phyloP scores from a whole-genome alignment of 1,139 yeast species.

The Geotrichum fermentans region DNA sequence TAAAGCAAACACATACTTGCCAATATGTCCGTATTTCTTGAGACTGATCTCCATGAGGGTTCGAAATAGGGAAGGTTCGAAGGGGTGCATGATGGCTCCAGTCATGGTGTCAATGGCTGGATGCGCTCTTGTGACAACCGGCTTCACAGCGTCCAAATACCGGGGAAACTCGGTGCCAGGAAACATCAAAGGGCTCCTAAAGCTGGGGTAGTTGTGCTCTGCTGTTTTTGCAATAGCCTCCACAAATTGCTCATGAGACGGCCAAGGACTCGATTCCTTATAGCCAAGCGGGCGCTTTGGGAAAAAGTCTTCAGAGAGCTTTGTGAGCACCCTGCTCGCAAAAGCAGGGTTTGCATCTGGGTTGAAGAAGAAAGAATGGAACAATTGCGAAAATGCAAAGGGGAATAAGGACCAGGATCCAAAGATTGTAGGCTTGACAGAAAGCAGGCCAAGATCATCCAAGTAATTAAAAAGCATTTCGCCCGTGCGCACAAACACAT shows the following conservation, averaged over 20 bases:
- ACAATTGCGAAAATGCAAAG: slow-evolving; percentile 40
- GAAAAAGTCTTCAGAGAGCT: slow-evolving; percentile 34
- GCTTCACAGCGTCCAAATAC: slow-evolving; percentile 30
- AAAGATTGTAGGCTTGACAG: slow-evolving; percentile 35
- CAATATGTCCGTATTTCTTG: slow-evolving; percentile 30
- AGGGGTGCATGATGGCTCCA: slow-evolving; percentile 40
- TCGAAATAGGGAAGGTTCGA: slow-evolving; percentile 32
- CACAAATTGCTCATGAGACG: slow-evolving; percentile 34
- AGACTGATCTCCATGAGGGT: slow-evolving; percentile 31
- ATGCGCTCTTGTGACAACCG: slow-evolving; percentile 37
- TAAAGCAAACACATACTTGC: slow-evolving; percentile 34
- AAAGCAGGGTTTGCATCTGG: slow-evolving; percentile 37
- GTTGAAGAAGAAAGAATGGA: slow-evolving; percentile 37
- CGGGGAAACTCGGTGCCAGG: slow-evolving; percentile 29
- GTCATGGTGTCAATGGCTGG: slow-evolving; percentile 38
- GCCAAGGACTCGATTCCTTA: slow-evolving; percentile 34
- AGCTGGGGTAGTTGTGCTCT: slow-evolving; percentile 35
- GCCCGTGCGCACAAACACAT: slow-evolving; percentile 35
- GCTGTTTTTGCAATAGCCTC: slow-evolving; percentile 35
- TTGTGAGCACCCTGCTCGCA: slow-evolving; percentile 33
- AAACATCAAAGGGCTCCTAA: slow-evolving; percentile 37
- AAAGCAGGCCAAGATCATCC: slow-evolving; percentile 36
- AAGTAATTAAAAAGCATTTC: slow-evolving; percentile 38
- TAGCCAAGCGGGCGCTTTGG: slow-evolving; percentile 33
- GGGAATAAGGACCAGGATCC: slow-evolving; percentile 44